phyloP scores from a whole-genome alignment of 305 asterid species.

The Fraxinus ornus region DNA sequence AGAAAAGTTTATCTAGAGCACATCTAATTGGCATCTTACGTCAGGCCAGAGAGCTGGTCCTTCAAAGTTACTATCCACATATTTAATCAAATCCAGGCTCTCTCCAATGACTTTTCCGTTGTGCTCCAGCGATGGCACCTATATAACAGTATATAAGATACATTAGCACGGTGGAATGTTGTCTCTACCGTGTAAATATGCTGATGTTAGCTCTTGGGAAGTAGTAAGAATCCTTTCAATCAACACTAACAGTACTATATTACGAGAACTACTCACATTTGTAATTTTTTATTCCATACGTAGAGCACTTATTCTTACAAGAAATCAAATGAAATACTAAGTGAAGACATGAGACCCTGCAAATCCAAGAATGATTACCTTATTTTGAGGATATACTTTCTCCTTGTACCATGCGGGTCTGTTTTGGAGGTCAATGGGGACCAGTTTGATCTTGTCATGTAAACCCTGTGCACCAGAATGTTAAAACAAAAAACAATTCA shows the following conservation, averaged over 20 bases:
- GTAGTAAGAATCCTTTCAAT: background rate
- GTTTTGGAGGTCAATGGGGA: conserved; percentile 61
- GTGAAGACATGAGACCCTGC: background rate
- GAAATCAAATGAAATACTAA: background rate
- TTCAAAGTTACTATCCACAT: conserved; percentile 64
- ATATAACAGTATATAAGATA: conserved; percentile 12
- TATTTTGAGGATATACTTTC: conserved; percentile 68
- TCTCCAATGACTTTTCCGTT: conserved; percentile 63
- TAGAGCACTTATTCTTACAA: background rate
- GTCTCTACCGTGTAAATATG: background rate
- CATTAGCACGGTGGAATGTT: background rate
- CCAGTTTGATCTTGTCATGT: conserved; percentile 64
- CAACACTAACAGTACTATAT: background rate
- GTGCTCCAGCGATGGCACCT: conserved; percentile 87
- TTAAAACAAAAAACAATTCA: background rate
- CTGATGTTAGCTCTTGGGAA: background rate
- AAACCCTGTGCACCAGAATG: conserved; percentile 49
- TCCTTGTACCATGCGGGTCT: conserved; percentile 92
- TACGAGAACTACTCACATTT: background rate
- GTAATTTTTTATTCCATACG: background rate
- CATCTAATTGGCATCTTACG: conserved; percentile 34
- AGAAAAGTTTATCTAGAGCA: background rate
- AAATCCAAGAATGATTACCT: conserved; percentile 41
- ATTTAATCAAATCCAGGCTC: conserved; percentile 71
- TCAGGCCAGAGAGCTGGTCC: conserved; percentile 68